Base-by-base conservation (phyloP, 345 rosid genomes). In the Excoecaria cochinchinensis region DNA sequence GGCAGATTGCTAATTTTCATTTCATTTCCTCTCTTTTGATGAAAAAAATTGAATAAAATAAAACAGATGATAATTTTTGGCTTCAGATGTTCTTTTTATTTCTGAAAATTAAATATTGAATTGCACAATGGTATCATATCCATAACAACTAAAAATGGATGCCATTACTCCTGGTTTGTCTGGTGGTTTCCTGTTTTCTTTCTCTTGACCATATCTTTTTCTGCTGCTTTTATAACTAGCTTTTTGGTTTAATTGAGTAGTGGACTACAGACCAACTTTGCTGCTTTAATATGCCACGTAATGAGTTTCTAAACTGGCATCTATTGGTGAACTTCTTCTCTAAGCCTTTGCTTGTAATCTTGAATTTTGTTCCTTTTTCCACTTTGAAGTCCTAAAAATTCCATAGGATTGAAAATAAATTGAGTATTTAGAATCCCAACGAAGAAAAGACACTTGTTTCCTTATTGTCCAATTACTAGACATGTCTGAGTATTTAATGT, bases 401-500 rank as follows among this genome's bases (percentile, higher is more conserved):
- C 46, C 46, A 42, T 42, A 42, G 8, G 8, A 42, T 42, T 42
- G 7, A 42, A 42, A 42, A 42, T 42, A n/a, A 56, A 62, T 72
- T 57, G 55, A 72, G 69, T 51, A 5, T 39, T 58, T 65, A 14
- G n/a, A 12, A 48, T 44, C 21, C 51, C 63, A 14, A 25, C 52
- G 31, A 8, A 42, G 25, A 67, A 0, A 40, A 21, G 31, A 36
- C n/a, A 17, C 39, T 4, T 69, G 50, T 62, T 74, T 16, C 68
- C 21, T 38, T n/a, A 19, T 65, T 59, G 48, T 59, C n/a, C 8
- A 25, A 8, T 15, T 50, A 3, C 24, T 67, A 25, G 44, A 69
- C 66, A 70, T 44, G 53, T 47, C 24, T 63, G 71, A 69, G 21
- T 66, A 40, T 74, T 63, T 63, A 70, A 24, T 69, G 31, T 46